A percentile compares a stretch with the other conserved stretches of the same genome.
phyloP scores from a whole-genome alignment of 2,329 filamentous ascomycete genomes.

The Lachnellula willkommii region DNA sequence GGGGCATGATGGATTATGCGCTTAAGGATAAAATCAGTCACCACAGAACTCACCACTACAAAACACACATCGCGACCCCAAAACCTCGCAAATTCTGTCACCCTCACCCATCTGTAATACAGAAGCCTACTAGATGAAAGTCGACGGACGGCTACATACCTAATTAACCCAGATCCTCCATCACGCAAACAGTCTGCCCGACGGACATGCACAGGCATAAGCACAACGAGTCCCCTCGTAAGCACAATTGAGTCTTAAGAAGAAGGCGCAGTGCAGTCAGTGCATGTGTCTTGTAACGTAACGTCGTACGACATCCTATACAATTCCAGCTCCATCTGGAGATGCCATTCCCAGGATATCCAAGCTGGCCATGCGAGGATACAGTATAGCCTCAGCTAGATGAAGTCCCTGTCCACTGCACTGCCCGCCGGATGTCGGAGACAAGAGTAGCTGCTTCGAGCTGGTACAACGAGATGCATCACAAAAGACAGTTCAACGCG shows the following conservation, averaged over 20 bases:
- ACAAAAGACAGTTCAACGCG: background rate
- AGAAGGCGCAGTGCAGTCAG: background rate
- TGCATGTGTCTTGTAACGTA: background rate
- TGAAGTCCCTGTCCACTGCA: background rate
- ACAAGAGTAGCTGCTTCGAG: conserved; percentile 4
- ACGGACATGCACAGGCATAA: background rate
- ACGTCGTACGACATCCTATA: background rate
- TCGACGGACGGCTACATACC: background rate
- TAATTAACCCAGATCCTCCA: background rate
- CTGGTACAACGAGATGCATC: conserved; percentile 1
- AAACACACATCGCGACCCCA: too few species aligned
- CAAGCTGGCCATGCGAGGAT: background rate
- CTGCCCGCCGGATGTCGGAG: background rate
- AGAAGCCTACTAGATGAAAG: background rate
- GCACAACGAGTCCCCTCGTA: background rate
- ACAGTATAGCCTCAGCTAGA: background rate
- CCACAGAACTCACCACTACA: too few species aligned
- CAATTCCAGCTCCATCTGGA: background rate
- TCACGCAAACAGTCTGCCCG: background rate
- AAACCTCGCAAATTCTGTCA: too few species aligned
- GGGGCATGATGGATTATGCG: too few species aligned
- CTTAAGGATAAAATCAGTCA: too few species aligned
- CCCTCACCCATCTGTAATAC: background rate
- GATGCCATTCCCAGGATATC: background rate
- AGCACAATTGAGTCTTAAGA: background rate